Conservation (phyloP, 2,329 filamentous ascomycete species). For the Monilinia aucupariae region DNA sequence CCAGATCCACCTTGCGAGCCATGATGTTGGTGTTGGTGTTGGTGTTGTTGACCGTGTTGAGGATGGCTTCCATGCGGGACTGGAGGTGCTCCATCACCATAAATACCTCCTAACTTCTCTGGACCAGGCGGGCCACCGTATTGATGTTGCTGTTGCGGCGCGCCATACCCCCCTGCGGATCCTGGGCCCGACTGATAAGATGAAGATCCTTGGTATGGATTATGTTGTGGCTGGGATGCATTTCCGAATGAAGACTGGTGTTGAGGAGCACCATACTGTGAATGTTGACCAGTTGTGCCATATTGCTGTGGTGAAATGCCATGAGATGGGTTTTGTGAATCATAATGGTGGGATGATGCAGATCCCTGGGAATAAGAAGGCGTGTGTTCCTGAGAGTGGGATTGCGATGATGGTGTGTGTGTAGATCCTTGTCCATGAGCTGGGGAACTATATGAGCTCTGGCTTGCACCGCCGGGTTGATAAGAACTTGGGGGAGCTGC, state of each 20-base stretch:
- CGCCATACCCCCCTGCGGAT: conserved; percentile 19
- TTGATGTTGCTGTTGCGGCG: conserved; percentile 6
- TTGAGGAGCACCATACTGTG: conserved; percentile 29
- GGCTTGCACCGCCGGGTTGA: conserved; percentile 38
- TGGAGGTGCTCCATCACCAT: conserved; percentile 12
- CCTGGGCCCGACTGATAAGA: conserved; percentile 15
- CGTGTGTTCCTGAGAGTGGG: conserved; percentile 12
- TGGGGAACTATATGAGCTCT: conserved; percentile 23
- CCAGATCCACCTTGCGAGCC: conserved; percentile 14
- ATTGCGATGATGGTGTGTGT: conserved; percentile 16
- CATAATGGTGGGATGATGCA: conserved; percentile 14
- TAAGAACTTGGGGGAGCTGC: conserved; percentile 59
- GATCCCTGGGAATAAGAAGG: conserved; percentile 12
- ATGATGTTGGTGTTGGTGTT: conserved; percentile 15
- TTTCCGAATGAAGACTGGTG: conserved; percentile 27
- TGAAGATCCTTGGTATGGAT: conserved; percentile 23
- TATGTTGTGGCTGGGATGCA: conserved; percentile 18
- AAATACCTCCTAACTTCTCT: conserved; percentile 10
- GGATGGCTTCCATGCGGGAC: conserved; percentile 15
- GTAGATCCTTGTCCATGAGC: conserved; percentile 8
- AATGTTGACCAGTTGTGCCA: conserved; percentile 21
- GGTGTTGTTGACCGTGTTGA: conserved; percentile 17
- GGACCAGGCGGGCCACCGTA: conserved; percentile 4
- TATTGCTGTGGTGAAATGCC: conserved; percentile 13
- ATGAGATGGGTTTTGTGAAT: conserved; percentile 11